A percentile compares a stretch with the other conserved stretches of the same genome.
Conservation (phyloP, 1,284 basidiomycete species). For the Irpex sp. region DNA sequence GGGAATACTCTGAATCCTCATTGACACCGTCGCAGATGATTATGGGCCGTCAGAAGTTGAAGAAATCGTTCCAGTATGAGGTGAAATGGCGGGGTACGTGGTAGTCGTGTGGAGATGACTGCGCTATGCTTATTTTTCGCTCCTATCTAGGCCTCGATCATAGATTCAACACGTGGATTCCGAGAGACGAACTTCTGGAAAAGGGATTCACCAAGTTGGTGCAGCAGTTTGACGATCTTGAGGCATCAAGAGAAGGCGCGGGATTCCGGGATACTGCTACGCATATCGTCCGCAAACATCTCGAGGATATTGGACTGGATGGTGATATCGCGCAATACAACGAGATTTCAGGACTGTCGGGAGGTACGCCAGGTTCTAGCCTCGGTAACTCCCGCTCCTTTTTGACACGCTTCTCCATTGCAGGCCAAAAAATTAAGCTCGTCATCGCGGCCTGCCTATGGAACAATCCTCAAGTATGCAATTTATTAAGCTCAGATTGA, state of each 20-base stretch:
- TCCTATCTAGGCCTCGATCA: slow-evolving; percentile 67
- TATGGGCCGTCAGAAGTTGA: slow-evolving; percentile 97
- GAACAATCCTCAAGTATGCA: slow-evolving; percentile 83
- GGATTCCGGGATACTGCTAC: slow-evolving; percentile 83
- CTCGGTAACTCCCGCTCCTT: neutral
- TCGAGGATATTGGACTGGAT: slow-evolving; percentile 94
- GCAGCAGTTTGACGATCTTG: slow-evolving; percentile 96
- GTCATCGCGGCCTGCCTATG: slow-evolving; percentile 93
- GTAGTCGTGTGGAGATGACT: neutral
- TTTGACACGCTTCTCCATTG: slow-evolving; percentile 6
- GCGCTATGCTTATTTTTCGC: neutral
- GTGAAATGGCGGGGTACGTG: slow-evolving; percentile 82
- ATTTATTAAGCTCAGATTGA: slow-evolving; percentile 8
- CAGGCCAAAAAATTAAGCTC: slow-evolving; percentile 95
- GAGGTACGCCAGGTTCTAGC: slow-evolving; percentile 46
- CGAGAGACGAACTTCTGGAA: slow-evolving; percentile 83
- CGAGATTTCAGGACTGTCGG: slow-evolving; percentile 88
- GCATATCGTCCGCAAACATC: slow-evolving; percentile 80
- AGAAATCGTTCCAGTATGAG: slow-evolving; percentile 95
- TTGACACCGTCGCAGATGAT: slow-evolving; percentile 51
- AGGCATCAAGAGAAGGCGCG: slow-evolving; percentile 91
- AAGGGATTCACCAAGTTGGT: slow-evolving; percentile 93
- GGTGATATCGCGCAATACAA: slow-evolving; percentile 98
- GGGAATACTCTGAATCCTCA: slow-evolving; percentile 1
- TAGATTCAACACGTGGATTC: slow-evolving; percentile 91